A percentile compares a stretch with the other conserved stretches of the same genome.
phyloP scores from a whole-genome alignment of 768 basidiomycete species.

The Terana coerulea region DNA sequence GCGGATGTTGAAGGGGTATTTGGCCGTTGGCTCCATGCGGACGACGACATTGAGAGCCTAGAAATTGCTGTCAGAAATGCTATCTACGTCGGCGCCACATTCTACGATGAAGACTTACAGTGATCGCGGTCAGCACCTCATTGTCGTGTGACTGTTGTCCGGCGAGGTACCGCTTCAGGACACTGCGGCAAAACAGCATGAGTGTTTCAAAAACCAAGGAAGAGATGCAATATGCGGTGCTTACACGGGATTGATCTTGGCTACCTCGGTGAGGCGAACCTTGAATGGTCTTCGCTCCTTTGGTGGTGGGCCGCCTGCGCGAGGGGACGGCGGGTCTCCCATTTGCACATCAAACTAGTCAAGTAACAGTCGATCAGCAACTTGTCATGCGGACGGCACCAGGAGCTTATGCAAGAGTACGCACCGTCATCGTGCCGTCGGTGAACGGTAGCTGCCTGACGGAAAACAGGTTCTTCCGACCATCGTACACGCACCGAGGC shows the following conservation, averaged over 20 bases:
- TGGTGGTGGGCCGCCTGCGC: conserved; percentile 11
- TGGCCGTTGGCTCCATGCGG: conserved; percentile 67
- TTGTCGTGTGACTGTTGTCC: conserved; percentile 70
- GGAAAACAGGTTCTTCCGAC: conserved; percentile 74
- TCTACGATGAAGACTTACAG: conserved; percentile 32
- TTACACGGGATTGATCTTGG: conserved; percentile 83
- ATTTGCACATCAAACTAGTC: conserved; percentile 60
- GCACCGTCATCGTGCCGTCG: conserved; percentile 48
- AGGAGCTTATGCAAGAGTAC: conserved; percentile 9
- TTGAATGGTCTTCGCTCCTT: conserved; percentile 55
- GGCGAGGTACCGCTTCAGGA: conserved; percentile 57
- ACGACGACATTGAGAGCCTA: conserved; percentile 75
- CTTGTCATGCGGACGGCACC: not conserved
- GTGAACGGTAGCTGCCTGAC: conserved; percentile 59
- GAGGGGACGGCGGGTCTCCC: conserved; percentile 32
- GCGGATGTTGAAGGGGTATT: conserved; percentile 67
- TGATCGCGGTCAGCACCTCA: conserved; percentile 61
- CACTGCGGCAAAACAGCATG: conserved; percentile 33
- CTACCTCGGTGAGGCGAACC: conserved; percentile 59
- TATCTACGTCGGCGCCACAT: not conserved
- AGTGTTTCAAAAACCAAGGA: not conserved
- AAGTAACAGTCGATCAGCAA: conserved; percentile 1
- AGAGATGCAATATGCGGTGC: conserved; percentile 23
- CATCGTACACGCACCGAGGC: conserved; percentile 73
- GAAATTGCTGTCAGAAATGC: not conserved